Conservation (phyloP, 2,329 filamentous ascomycete species). For the Cladosporium colombiae region DNA sequence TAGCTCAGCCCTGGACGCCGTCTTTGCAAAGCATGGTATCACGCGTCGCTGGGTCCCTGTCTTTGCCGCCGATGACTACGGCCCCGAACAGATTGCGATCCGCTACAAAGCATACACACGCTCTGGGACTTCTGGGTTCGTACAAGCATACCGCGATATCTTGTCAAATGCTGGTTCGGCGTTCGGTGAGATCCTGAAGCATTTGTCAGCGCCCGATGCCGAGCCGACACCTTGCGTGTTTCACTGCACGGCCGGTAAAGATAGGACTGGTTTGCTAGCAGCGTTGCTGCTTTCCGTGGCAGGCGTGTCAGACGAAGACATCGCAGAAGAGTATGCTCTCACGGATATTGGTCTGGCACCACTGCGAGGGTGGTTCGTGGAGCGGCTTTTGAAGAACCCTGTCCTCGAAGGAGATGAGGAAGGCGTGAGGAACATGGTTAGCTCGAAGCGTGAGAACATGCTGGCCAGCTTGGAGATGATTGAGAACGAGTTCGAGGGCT, state of each 20-base stretch:
- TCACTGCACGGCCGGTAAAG: constrained; percentile 77
- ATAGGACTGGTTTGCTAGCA: constrained; percentile 70
- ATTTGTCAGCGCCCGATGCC: constrained; percentile 51
- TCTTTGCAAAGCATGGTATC: constrained; percentile 48
- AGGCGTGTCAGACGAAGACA: constrained; percentile 58
- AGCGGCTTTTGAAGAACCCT: constrained; percentile 54
- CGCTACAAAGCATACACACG: constrained; percentile 62
- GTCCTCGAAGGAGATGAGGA: constrained; percentile 50
- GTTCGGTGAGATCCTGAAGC: constrained; percentile 61
- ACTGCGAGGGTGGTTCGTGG: constrained; percentile 50
- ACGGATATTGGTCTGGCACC: constrained; percentile 62
- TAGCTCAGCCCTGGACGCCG: not conserved
- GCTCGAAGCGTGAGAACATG: constrained; percentile 54
- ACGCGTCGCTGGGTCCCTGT: constrained; percentile 63
- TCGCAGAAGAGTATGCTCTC: constrained; percentile 69
- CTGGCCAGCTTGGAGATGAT: constrained; percentile 55
- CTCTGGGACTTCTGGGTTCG: constrained; percentile 60
- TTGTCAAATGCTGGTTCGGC: constrained; percentile 55
- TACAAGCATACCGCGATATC: constrained; percentile 64
- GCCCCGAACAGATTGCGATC: constrained; percentile 62
- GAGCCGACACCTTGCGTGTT: constrained; percentile 57
- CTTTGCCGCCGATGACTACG: constrained; percentile 62
- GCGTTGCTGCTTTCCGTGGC: constrained; percentile 66
- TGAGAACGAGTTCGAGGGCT: constrained; percentile 60
- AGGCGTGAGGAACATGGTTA: constrained; percentile 48